phyloP scores from a whole-genome alignment of 1,284 basidiomycete species.

The Pseudozyma pruni region DNA sequence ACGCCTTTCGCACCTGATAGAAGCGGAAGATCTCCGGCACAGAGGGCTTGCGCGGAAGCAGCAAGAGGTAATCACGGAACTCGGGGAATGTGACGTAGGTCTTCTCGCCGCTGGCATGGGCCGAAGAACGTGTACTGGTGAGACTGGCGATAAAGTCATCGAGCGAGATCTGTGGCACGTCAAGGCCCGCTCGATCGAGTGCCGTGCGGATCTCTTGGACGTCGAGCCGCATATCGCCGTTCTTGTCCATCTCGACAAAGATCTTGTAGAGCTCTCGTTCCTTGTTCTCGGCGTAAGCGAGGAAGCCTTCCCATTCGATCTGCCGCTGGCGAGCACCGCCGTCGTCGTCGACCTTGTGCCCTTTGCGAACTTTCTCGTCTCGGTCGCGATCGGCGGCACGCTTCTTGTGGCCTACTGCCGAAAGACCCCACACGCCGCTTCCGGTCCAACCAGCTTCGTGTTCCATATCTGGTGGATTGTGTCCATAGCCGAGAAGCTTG shows the following conservation, averaged over 20 bases:
- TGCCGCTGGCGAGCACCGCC: conserved; percentile 58
- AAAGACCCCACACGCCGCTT: conserved; percentile 66
- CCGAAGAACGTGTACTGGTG: conserved; percentile 44
- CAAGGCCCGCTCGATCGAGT: conserved; percentile 60
- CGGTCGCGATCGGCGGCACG: conserved; percentile 43
- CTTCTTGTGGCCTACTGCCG: conserved; percentile 54
- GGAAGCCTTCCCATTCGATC: conserved; percentile 67
- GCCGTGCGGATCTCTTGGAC: conserved; percentile 57
- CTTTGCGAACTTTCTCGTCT: conserved; percentile 40
- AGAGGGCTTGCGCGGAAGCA: conserved; percentile 62
- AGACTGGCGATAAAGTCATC: conserved; percentile 66
- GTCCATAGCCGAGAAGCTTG: conserved; percentile 16
- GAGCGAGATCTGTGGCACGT: conserved; percentile 51
- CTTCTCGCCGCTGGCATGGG: conserved; percentile 24
- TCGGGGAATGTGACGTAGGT: conserved; percentile 64
- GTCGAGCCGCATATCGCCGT: conserved; percentile 63
- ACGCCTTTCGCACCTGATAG: conserved; percentile 66
- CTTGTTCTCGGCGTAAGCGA: conserved; percentile 66
- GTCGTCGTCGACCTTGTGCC: conserved; percentile 51
- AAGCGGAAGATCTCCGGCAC: conserved; percentile 66
- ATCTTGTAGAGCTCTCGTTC: conserved; percentile 66
- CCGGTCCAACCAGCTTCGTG: conserved; percentile 67
- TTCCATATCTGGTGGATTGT: conserved; percentile 49
- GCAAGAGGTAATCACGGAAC: conserved; percentile 65
- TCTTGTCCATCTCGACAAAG: conserved; percentile 65